Evolutionary conservation across 1,284 basidiomycete genomes (phyloP).

Genomic region (Stereum hirsutum): DNA sequence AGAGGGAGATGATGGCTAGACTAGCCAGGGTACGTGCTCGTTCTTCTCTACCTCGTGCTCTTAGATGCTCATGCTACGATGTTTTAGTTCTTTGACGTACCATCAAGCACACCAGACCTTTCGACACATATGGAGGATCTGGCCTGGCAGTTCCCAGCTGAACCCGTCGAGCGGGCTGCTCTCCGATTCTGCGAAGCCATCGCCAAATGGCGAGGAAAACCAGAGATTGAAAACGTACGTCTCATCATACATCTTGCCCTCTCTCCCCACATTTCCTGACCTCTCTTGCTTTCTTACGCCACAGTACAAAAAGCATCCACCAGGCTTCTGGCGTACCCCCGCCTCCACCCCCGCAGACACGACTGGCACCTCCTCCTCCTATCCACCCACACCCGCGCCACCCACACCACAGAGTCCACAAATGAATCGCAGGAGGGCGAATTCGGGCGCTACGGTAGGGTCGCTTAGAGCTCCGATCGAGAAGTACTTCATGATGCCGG

Average conservation of each 20-base stretch:
- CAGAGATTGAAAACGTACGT: constrained; percentile 68
- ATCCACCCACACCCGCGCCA: neutral
- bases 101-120: constrained; percentile 57
- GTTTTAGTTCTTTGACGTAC: constrained; percentile 64
- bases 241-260: neutral
- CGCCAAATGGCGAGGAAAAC: constrained; percentile 71
- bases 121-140: constrained; percentile 74
- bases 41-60: neutral
- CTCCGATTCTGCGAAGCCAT: constrained; percentile 73
- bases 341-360: constrained; percentile 1
- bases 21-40: constrained; percentile 45
- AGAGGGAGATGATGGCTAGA: constrained; percentile 56
- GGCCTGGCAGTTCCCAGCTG: constrained; percentile 69
- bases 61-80: neutral
- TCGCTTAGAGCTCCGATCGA: neutral
- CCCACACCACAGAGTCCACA: constrained; percentile 2
- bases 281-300: neutral
- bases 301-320: constrained; percentile 8
- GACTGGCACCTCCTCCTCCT: neutral
- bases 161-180: constrained; percentile 70
- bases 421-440: constrained; percentile 2
- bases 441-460: neutral
- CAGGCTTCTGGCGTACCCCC: neutral
- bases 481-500: too few species aligned
- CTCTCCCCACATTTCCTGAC: neutral